phyloP scores from a whole-genome alignment of 805 yeast species.

The Zygotorulaspora sp. region DNA sequence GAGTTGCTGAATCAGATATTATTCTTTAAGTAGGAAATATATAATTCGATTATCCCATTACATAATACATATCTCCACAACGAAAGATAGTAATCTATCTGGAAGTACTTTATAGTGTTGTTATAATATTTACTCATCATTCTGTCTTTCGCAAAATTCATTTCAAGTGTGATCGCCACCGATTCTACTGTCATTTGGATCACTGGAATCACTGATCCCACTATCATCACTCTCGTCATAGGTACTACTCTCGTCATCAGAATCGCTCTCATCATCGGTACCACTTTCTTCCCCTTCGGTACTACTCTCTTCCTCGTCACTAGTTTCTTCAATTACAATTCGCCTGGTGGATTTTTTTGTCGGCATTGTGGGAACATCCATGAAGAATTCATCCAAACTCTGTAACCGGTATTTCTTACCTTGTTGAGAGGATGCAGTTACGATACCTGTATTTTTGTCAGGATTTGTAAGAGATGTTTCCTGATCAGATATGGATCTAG shows the following conservation, averaged over 20 bases:
- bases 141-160: no score
- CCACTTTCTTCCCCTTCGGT: constrained; percentile 35
- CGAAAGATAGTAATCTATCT: no score
- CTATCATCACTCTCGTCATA: constrained; percentile 4
- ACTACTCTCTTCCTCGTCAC: constrained; percentile 29
- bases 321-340: constrained; percentile 27
- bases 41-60: not conserved
- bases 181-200: no score
- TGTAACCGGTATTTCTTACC: constrained; percentile 55
- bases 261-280: constrained; percentile 13
- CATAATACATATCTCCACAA: no score
- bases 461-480: constrained; percentile 11
- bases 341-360: constrained; percentile 11
- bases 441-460: constrained; percentile 2
- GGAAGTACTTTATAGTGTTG: no score
- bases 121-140: no score
- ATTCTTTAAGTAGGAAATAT: constrained; percentile 18
- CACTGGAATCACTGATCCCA: not conserved
- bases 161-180: no score
- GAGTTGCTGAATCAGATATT: constrained; percentile 49
- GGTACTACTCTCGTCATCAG: constrained; percentile 8
- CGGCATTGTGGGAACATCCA: constrained; percentile 38
- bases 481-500: constrained; percentile 1
- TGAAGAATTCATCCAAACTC: constrained; percentile 83
- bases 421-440: constrained; percentile 18